Percentiles rank a stretch among this genome's conserved stretches.
These are phyloP conservation scores for slime mould (Dictyostelium discoideum) DNA, from an alignment of 78 protist genomes.

Conservation along the genomic window DNA sequence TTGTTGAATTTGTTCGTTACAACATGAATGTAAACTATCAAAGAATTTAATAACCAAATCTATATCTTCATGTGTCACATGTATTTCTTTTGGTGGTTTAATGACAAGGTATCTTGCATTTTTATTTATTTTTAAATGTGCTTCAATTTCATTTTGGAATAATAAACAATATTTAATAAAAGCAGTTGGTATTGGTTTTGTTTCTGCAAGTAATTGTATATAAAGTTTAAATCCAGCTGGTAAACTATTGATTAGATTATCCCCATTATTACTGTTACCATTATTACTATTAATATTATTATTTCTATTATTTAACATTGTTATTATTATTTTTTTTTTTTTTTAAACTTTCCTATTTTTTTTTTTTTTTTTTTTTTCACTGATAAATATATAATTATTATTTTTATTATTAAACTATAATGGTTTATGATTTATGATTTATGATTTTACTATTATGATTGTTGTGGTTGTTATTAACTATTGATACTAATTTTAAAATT, in stretches of 20 bases:
- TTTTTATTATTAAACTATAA: too few relatives aligned
- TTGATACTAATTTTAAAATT: background rate
- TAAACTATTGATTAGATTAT: background rate
- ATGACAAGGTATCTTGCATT: background rate
- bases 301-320: background rate
- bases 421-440: too few relatives aligned
- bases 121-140: background rate
- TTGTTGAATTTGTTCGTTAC: background rate
- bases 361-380: too few relatives aligned
- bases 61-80: background rate
- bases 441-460: too few relatives aligned
- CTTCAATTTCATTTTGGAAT: background rate
- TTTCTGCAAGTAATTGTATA: background rate
- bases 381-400: too few relatives aligned
- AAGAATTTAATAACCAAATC: background rate
- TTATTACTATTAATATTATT: background rate
- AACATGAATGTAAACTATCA: background rate
- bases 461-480: background rate
- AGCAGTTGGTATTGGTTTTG: background rate
- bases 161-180: background rate
- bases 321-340: background rate
- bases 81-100: background rate
- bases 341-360: too few relatives aligned
- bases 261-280: background rate
- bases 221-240: background rate